phyloP scores from a whole-genome alignment of 768 basidiomycete species.

The Porphyrellus cyaneotinctus region DNA sequence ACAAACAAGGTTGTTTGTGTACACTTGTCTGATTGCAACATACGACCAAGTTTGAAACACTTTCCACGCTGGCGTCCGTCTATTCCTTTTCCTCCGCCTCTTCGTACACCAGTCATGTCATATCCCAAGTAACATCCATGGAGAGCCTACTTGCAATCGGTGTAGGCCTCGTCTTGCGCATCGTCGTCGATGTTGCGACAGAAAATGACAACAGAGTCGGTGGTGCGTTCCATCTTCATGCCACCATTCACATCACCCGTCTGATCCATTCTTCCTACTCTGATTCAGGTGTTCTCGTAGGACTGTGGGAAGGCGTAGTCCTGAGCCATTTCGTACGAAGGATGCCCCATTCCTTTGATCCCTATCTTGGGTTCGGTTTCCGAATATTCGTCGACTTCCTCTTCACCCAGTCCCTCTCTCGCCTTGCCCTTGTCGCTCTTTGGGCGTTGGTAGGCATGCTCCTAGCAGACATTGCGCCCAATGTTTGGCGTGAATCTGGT shows the following conservation, averaged over 20 bases:
- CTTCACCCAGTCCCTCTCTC: constrained; percentile 51
- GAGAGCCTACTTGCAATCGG: constrained; percentile 68
- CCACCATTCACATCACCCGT: background rate
- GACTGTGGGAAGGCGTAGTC: constrained; percentile 76
- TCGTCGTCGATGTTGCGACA: constrained; percentile 51
- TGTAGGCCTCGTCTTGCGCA: constrained; percentile 61
- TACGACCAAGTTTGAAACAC: background rate
- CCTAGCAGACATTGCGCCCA: constrained; percentile 48
- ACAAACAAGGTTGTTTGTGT: constrained; percentile 21
- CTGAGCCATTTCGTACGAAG: constrained; percentile 69
- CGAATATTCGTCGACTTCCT: constrained; percentile 71
- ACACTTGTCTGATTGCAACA: constrained; percentile 3
- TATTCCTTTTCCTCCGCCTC: constrained; percentile 27
- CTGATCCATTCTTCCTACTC: constrained; percentile 18
- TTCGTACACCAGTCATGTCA: constrained; percentile 27
- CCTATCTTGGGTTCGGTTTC: constrained; percentile 62
- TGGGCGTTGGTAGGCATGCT: constrained; percentile 54
- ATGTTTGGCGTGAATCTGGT: constrained; percentile 43
- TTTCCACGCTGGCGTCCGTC: constrained; percentile 28
- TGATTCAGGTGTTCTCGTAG: constrained; percentile 58
- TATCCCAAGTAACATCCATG: constrained; percentile 42
- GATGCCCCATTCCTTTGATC: constrained; percentile 61
- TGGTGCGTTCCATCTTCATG: constrained; percentile 20
- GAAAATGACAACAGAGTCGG: constrained; percentile 30
- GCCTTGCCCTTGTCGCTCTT: constrained; percentile 44